These are phyloP conservation scores for Blastobotrys indianensis DNA, from an alignment of 1,139 yeast genomes.

Conservation along the genomic window DNA sequence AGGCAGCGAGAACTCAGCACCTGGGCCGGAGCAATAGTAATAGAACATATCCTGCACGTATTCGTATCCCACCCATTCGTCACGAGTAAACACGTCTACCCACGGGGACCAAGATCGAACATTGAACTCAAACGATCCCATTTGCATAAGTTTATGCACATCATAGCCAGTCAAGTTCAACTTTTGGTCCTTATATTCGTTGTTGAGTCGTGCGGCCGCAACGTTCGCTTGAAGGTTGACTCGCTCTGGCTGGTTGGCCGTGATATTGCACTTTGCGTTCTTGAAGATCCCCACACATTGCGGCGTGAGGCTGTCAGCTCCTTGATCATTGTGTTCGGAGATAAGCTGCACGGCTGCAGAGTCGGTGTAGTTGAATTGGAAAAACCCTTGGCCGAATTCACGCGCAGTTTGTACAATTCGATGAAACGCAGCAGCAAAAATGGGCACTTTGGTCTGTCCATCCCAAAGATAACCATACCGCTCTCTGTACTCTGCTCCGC, in stretches of 20 bases:
- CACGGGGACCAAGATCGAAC: slow-evolving; percentile 44
- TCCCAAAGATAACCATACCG: slow-evolving; percentile 38
- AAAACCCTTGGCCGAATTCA: slow-evolving; percentile 40
- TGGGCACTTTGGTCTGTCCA: slow-evolving; percentile 31
- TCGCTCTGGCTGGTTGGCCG: slow-evolving; percentile 15
- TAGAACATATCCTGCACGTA: slow-evolving; percentile 42
- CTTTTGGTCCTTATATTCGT: slow-evolving; percentile 5
- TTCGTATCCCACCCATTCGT: slow-evolving; percentile 43
- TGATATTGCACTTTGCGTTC: slow-evolving; percentile 20
- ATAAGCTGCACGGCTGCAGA: slow-evolving; percentile 35
- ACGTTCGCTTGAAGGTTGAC: slow-evolving; percentile 30
- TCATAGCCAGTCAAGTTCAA: slow-evolving; percentile 7
- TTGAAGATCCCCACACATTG: slow-evolving; percentile 15
- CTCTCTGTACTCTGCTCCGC: slow-evolving; percentile 33
- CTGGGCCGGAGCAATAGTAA: slow-evolving; percentile 49
- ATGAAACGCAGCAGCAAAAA: slow-evolving; percentile 38
- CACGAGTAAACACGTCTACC: slow-evolving; percentile 46
- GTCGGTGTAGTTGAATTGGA: slow-evolving; percentile 35
- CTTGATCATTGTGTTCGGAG: slow-evolving; percentile 34
- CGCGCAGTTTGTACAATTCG: slow-evolving; percentile 39
- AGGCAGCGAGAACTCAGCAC: slow-evolving; percentile 36
- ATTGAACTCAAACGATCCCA: slow-evolving; percentile 52
- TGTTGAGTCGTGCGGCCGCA: slow-evolving; percentile 30
- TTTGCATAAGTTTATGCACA: slow-evolving; percentile 30
- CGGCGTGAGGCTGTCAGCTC: slow-evolving; percentile 41